Percentiles rank a stretch among this genome's conserved stretches.
Conservation (phyloP, 1,139 yeast genomes). For the Hanseniaspora gamundiae region DNA sequence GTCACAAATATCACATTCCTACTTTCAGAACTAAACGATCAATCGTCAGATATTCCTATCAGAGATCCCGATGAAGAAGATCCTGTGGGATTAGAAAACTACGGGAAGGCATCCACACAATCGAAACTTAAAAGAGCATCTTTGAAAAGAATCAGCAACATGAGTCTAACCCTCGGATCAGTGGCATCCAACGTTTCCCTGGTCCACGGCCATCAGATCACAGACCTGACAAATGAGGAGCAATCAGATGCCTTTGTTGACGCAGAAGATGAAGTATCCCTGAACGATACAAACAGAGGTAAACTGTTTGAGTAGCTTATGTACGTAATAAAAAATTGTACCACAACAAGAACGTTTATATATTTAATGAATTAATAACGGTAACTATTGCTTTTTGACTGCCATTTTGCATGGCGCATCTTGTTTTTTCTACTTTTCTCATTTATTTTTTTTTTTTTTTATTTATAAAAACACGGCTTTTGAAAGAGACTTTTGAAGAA, state of each 20-base stretch:
- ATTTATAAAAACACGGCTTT: too few relatives aligned
- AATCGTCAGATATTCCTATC: conserved; percentile 16
- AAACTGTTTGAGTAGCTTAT: conserved; percentile 4
- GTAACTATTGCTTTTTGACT: too few relatives aligned
- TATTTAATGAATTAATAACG: not conserved
- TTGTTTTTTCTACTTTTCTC: too few relatives aligned
- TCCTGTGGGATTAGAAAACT: conserved; percentile 20
- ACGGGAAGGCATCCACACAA: conserved; percentile 5
- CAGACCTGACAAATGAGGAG: not conserved
- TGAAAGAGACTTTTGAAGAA: too few relatives aligned
- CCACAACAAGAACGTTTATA: too few relatives aligned
- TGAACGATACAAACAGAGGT: conserved; percentile 7
- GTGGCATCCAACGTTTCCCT: not conserved
- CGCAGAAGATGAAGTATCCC: conserved; percentile 7
- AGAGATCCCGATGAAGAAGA: conserved; percentile 26
- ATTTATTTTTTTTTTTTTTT: too few relatives aligned
- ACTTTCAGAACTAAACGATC: conserved; percentile 19
- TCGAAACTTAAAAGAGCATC: conserved; percentile 5
- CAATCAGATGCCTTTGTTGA: conserved; percentile 5
- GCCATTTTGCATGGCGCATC: too few relatives aligned
- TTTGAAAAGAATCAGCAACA: not conserved
- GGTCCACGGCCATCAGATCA: not conserved
- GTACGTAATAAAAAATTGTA: not conserved
- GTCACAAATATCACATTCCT: conserved; percentile 26
- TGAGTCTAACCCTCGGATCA: not conserved